Evolutionary conservation across 2,329 filamentous ascomycete genomes (phyloP), one percentile per base, ranked within the genome.

Genomic region (Coniochaeta sp.): DNA sequence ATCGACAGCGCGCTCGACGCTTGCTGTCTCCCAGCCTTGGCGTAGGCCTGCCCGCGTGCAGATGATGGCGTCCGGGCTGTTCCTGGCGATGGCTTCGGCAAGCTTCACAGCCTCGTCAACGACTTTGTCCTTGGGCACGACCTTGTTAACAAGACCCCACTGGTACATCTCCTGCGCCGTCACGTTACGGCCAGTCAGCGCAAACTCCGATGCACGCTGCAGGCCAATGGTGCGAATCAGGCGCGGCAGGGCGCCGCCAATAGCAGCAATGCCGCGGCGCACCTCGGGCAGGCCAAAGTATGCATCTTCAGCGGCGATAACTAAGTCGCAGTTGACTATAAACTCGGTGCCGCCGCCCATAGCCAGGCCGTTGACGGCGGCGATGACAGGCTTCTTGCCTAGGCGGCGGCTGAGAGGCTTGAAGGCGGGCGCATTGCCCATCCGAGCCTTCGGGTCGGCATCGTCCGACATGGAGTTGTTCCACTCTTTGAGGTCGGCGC

Each of bases 11-110:
- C 85, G 87, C 12, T 87, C 84, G 16, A 87, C 74, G 0, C 79
- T 36, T 4, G 31, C 54, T 16, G 28, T 81, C 67, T 91, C 89
- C 89, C 89, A 93, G 0, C 87, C 89, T 65, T 89, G 73, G 72
- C 88, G 83, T 57, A 95, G 67, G 0, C 89, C 90, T 69, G 88
- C 87, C 28, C 89, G 79, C 60, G 79, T 87, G 16, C 90, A 87
- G 68, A 93, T 85, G 38, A 93, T 83, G 34, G 88, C 81, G 72
- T 95, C 90, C 1, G 90, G 90, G 65, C 86, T 90, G 70, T 89
- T 88, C 59, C 70, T 79, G 22, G 82, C 83, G 64, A 93, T 81
- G 70, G 80, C 76, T 57, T 71, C 74, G 11, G 90, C 90, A 71
- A 88, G 77, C 63, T 76, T 74, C 26, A 93, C 66, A 36, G 89